phyloP scores from a whole-genome alignment of 352 stramenopile genomes.

The Thalassiosira allenii region DNA sequence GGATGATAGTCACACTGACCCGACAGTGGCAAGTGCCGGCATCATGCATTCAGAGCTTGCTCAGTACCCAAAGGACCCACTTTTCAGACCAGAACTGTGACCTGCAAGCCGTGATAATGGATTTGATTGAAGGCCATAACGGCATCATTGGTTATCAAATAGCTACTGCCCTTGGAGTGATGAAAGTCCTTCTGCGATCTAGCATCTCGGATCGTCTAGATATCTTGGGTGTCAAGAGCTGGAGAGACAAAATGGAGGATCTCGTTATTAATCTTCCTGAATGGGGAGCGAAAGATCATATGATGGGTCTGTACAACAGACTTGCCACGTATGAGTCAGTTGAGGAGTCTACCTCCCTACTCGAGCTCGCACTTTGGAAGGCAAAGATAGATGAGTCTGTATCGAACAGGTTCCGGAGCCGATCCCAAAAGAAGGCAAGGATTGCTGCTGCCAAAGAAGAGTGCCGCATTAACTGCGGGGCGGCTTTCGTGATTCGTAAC shows the following conservation, averaged over 20 bases:
- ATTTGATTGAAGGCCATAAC: no score
- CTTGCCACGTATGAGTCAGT: not conserved
- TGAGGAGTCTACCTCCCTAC: not conserved
- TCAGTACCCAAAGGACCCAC: not conserved
- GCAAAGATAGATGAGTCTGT: not conserved
- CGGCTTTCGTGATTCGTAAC: not conserved
- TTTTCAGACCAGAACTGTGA: not conserved
- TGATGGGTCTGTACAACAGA: not conserved
- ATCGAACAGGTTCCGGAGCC: no score
- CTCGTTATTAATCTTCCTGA: not conserved
- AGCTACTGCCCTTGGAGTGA: no score
- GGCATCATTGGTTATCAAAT: no score
- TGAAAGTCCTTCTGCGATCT: no score
- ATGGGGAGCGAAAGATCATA: not conserved
- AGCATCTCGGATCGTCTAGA: no score
- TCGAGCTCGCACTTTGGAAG: slow-evolving; percentile 5
- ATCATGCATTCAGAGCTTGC: not conserved
- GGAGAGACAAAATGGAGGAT: not conserved
- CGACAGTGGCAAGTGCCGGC: not conserved
- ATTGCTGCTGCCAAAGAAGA: not conserved
- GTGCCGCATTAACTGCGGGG: not conserved
- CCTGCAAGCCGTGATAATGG: no score
- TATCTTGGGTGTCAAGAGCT: no score
- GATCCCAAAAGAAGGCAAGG: no score
- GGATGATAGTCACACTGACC: not conserved